Percentiles rank a stretch among this genome's conserved stretches.
phyloP scores from a whole-genome alignment of 2,329 filamentous ascomycete species.

The Colletotrichum sp. region DNA sequence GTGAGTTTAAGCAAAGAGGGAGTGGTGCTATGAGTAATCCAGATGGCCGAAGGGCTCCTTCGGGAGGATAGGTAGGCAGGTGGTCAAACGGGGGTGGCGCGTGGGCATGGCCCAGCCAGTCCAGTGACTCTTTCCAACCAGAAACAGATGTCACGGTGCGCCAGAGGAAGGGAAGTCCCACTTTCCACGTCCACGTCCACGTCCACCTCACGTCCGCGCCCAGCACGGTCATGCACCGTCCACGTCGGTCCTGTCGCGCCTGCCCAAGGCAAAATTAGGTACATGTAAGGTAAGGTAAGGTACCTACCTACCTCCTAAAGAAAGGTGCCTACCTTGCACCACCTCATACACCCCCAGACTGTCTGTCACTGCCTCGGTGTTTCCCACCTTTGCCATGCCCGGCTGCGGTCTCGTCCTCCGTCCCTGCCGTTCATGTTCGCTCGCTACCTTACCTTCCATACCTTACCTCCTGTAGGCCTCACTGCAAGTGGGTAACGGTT shows the following conservation, averaged over 20 bases:
- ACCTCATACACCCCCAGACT: background rate
- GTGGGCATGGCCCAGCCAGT: background rate
- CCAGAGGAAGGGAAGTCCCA: background rate
- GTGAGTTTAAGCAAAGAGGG: background rate
- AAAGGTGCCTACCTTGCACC: background rate
- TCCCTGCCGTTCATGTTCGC: background rate
- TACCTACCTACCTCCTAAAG: too few relatives aligned
- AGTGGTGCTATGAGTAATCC: background rate
- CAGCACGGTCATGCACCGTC: background rate
- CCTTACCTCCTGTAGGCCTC: background rate
- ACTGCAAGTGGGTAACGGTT: background rate
- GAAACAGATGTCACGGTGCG: background rate
- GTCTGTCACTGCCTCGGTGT: background rate
- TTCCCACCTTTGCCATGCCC: background rate
- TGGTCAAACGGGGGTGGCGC: background rate
- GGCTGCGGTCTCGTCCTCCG: background rate
- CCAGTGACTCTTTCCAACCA: slow-evolving; percentile 17
- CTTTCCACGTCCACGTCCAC: slow-evolving; percentile 6
- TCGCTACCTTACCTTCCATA: background rate
- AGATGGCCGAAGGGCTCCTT: background rate
- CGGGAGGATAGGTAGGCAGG: background rate
- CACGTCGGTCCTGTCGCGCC: background rate
- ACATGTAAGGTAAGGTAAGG: background rate
- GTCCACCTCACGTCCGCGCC: background rate
- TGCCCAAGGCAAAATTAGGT: background rate